These are phyloP conservation scores for Didymellaceae sp. DNA, from an alignment of 2,329 filamentous ascomycete species.

Conservation along the genomic window DNA sequence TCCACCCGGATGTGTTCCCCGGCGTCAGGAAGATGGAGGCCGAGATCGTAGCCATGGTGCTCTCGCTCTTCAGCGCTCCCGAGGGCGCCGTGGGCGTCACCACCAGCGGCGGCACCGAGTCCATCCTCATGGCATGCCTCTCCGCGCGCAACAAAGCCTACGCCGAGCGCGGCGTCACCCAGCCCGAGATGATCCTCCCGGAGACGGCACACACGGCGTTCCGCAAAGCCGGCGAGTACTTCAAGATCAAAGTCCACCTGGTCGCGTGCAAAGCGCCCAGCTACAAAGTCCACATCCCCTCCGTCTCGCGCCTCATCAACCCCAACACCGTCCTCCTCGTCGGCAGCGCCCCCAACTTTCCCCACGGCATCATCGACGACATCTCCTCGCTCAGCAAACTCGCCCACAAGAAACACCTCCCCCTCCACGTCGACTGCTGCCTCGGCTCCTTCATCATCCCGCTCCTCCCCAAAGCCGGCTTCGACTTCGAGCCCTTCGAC, in stretches of 20 bases:
- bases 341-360: constrained; percentile 95
- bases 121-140: constrained; percentile 93
- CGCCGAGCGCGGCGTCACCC: constrained; percentile 81
- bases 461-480: constrained; percentile 90
- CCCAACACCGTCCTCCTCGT: constrained; percentile 93
- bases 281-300: constrained; percentile 82
- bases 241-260: constrained; percentile 92
- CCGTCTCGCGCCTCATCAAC: constrained; percentile 86
- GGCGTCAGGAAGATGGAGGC: constrained; percentile 99
- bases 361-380: constrained; percentile 97
- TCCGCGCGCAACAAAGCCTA: constrained; percentile 89
- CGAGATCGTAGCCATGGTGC: constrained; percentile 92
- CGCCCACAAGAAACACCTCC: constrained; percentile 78
- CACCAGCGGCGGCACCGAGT: constrained; percentile 93
- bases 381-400: constrained; percentile 84
- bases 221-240: constrained; percentile 93
- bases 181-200: constrained; percentile 97
- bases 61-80: constrained; percentile 88
- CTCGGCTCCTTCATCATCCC: constrained; percentile 94
- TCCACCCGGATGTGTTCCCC: constrained; percentile 97
- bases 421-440: constrained; percentile 96
- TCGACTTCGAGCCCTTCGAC: constrained; percentile 86
- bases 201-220: constrained; percentile 96
- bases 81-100: constrained; percentile 84
- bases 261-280: constrained; percentile 84